Evolutionary conservation across 2,329 filamentous ascomycete genomes (phyloP), one percentile per base, ranked within the genome.

Genomic region (Berkeleyomyces basicola): DNA sequence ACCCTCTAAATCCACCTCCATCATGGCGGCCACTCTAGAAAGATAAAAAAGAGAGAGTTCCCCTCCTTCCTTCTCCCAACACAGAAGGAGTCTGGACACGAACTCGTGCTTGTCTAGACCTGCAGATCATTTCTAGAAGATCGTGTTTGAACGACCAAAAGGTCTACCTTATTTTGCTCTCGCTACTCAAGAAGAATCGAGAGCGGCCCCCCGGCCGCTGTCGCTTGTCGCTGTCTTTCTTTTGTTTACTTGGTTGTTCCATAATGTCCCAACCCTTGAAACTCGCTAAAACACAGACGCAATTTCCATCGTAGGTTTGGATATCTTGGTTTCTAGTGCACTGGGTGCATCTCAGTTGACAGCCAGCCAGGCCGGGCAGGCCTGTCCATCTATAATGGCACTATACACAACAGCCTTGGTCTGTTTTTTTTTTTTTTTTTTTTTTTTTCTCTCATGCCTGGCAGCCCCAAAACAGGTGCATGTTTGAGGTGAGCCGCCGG

Each of bases 281-380:
- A 81, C 79, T 74, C 75, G 74, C 76, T 77, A 78, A 74, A 68
- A 69, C 68, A 70, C 71, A 73, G 73, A 72, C 69, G 71, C 72
- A 77, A 78, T 76, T 75, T 79, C 7, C 14, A n/a, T 53, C 31
- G 36, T 6, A 33, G 49, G 36, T 55, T 37, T 11, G 36, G 49
- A 14, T 33, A 36, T 55, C n/a, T 14, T 14, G 44, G n/a, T 47
- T 47, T 23, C 7, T 47, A 16, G 6, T 47, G n/a, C 44, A 14
- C 23, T 3, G 44, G 23, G 44, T 47, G n/a, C 76, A 75, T 70
- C 69, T 71, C 66, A 69, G 75, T 47, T 55, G 49, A 37, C 49
- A 46, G 16, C 11, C 43, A 46, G n/a, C 4, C 3, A 55, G 49
- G 49, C 49, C 7, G 49, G 23, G 23, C 23, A 23, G 23, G 23